Percentiles rank a stretch among this genome's conserved stretches.
These are phyloP conservation scores for Dictyostelium intermedium DNA, from an alignment of 78 protist genomes.

Conservation along the genomic window DNA sequence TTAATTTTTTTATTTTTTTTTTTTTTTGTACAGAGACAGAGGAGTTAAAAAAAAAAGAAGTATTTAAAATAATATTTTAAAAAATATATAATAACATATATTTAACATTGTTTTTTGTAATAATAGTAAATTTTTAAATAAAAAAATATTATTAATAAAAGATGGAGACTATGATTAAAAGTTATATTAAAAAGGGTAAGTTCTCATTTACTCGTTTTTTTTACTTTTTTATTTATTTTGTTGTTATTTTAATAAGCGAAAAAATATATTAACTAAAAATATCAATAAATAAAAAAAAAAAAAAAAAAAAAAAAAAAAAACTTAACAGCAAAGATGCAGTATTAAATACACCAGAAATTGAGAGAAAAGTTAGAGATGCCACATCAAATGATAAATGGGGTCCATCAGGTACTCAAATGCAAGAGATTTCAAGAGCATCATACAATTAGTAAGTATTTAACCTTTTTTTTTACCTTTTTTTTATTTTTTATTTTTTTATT, in stretches of 20 bases:
- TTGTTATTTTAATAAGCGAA: no score
- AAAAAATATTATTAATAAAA: not conserved
- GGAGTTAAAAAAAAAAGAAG: not conserved
- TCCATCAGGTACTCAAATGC: constrained; percentile 86
- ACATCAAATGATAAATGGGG: constrained; percentile 89
- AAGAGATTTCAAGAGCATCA: constrained; percentile 80
- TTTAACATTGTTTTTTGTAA: not conserved
- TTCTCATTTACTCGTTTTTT: not conserved
- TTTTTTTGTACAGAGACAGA: not conserved
- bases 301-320: not conserved
- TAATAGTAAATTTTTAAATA: not conserved
- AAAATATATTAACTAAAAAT: no score
- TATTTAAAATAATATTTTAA: not conserved
- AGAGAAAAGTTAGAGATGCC: constrained; percentile 83
- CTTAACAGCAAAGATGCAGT: constrained; percentile 72
- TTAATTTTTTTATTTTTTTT: not conserved
- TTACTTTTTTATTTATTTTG: no score
- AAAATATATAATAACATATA: not conserved
- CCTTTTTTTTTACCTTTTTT: not conserved
- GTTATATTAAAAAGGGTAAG: constrained; percentile 78
- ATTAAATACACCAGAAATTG: constrained; percentile 78
- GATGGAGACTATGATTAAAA: constrained; percentile 40
- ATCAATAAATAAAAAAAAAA: no score
- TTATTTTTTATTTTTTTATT: not conserved
- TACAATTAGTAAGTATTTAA: constrained; percentile 54